These are phyloP conservation scores for Metschnikowia drakensbergensis DNA, from an alignment of 805 yeast genomes.

Conservation along the genomic window DNA sequence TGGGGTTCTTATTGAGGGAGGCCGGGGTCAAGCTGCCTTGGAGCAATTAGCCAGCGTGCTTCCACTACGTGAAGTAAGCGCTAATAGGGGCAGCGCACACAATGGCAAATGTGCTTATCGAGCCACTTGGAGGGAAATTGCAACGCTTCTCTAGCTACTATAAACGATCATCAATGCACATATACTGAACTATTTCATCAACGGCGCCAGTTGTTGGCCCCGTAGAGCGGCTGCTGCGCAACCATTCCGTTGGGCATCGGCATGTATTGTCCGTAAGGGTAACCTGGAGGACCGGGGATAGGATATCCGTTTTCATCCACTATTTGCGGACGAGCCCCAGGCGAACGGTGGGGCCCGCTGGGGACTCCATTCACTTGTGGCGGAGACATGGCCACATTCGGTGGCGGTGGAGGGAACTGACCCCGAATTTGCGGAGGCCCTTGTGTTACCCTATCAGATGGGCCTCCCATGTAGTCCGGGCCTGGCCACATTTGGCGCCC, in stretches of 20 bases:
- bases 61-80: neutral
- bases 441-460: constrained; percentile 20
- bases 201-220: constrained; percentile 17
- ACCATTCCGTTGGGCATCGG: constrained; percentile 33
- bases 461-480: constrained; percentile 17
- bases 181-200: neutral
- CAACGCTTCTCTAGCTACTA: neutral
- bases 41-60: neutral
- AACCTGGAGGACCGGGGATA: constrained; percentile 30
- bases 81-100: no score
- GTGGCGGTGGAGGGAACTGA: constrained; percentile 15
- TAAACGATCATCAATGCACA: neutral
- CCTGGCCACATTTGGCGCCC: constrained; percentile 24
- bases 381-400: constrained; percentile 16
- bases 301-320: constrained; percentile 15
- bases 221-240: constrained; percentile 22
- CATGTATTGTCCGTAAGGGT: constrained; percentile 35
- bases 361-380: constrained; percentile 9
- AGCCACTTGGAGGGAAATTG: constrained; percentile 7
- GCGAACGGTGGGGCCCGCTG: constrained; percentile 17
- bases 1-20: constrained; percentile 45
- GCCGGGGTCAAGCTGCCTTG: constrained; percentile 10
- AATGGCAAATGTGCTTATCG: neutral
- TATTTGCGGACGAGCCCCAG: constrained; percentile 12
- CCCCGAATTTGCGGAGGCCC: constrained; percentile 15